Conservation (phyloP, 768 basidiomycete species). For the Russula lepida region DNA sequence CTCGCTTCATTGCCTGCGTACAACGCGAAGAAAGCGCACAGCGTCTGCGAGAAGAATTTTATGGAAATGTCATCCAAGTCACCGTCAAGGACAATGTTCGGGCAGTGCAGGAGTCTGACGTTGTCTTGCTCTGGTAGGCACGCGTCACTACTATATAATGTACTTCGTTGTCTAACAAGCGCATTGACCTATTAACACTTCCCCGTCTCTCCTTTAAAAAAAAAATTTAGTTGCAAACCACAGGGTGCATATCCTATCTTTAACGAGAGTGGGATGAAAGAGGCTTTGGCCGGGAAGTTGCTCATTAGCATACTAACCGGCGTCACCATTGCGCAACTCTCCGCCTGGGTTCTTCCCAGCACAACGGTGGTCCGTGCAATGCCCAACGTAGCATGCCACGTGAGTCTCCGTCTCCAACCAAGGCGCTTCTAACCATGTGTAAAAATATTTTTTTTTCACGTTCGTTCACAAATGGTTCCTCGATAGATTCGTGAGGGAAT, state of each 20-base stretch:
- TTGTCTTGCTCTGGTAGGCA: constrained; percentile 79
- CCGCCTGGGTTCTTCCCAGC: constrained; percentile 60
- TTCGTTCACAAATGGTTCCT: background rate
- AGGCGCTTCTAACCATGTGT: background rate
- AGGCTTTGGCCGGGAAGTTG: constrained; percentile 83
- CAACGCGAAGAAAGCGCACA: constrained; percentile 64
- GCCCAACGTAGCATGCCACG: constrained; percentile 98
- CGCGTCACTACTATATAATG: background rate
- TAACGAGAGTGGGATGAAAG: constrained; percentile 60
- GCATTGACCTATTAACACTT: background rate
- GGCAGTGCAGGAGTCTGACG: constrained; percentile 68
- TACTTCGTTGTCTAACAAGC: no score
- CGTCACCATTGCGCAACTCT: constrained; percentile 77
- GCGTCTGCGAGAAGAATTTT: constrained; percentile 57
- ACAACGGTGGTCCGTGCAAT: constrained; percentile 90
- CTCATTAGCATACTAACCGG: constrained; percentile 98
- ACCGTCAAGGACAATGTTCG: constrained; percentile 58
- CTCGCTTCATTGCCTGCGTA: constrained; percentile 82
- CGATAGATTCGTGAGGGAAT: constrained; percentile 95
- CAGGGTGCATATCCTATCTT: constrained; percentile 76
- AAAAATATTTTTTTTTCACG: no score
- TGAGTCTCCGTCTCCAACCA: constrained; percentile 30
- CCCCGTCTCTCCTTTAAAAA: background rate
- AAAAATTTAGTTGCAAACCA: constrained; percentile 74
- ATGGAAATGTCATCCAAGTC: constrained; percentile 62